These are phyloP conservation scores for Kalaharituber pfeilii DNA, from an alignment of 2,329 filamentous ascomycete species.

Conservation along the genomic window DNA sequence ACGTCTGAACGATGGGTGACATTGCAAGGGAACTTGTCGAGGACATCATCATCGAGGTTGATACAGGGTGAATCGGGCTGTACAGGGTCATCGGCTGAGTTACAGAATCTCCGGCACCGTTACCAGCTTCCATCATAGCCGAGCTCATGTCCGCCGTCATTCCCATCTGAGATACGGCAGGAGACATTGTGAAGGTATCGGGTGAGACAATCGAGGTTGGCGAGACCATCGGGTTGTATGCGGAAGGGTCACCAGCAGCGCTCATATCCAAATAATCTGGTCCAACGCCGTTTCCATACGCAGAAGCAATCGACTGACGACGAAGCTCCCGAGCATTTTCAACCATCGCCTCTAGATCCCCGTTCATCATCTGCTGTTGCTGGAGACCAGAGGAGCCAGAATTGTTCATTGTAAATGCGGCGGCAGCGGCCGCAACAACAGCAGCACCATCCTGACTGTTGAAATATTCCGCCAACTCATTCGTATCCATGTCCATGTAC, in stretches of 20 bases:
- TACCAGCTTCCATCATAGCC: background rate
- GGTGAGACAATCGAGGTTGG: background rate
- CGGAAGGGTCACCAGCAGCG: background rate
- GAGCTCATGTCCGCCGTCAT: background rate
- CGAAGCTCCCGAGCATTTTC: background rate
- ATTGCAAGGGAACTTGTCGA: background rate
- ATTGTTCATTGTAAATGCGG: background rate
- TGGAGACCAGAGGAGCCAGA: background rate
- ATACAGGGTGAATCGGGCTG: background rate
- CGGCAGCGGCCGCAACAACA: background rate
- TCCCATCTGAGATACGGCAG: background rate
- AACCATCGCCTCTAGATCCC: background rate
- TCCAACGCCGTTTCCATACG: background rate
- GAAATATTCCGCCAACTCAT: background rate
- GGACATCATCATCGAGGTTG: background rate
- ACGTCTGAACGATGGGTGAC: background rate
- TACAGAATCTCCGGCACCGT: background rate
- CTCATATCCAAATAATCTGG: background rate
- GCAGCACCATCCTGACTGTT: conserved; percentile 1
- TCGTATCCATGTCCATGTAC: background rate
- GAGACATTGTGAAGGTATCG: background rate
- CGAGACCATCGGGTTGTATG: conserved; percentile 1
- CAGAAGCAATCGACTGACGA: background rate
- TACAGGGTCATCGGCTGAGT: background rate
- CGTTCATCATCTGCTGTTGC: background rate